Evolutionary conservation across 495 filamentous ascomycete genomes (phyloP).

Genomic region (Pseudevernia furfuracea): DNA sequence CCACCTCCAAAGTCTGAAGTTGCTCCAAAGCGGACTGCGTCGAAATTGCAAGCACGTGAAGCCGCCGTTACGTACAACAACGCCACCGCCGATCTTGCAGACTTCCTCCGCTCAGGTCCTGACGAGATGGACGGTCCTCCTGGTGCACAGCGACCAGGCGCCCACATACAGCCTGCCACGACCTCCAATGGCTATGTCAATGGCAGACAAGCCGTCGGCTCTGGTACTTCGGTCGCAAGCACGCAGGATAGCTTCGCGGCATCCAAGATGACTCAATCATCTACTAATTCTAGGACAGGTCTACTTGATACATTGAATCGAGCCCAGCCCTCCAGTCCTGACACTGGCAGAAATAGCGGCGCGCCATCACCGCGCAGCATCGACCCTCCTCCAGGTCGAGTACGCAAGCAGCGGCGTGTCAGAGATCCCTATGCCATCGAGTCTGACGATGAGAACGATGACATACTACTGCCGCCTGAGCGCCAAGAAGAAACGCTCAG

Average conservation of each 20-base stretch:
- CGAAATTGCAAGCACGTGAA: conserved; percentile 61
- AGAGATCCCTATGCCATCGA: conserved; percentile 92
- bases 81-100: conserved; percentile 76
- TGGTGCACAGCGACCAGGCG: conserved; percentile 73
- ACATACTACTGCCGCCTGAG: conserved; percentile 26
- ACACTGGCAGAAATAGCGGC: conserved; percentile 8
- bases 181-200: conserved; percentile 65
- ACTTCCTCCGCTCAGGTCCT: conserved; percentile 86
- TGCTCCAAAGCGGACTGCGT: conserved; percentile 24
- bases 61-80: conserved; percentile 53
- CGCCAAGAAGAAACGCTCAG: conserved; percentile 63
- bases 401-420: conserved; percentile 65
- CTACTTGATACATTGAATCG: conserved; percentile 41
- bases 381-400: conserved; percentile 31
- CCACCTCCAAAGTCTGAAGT: conserved; percentile 2
- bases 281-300: conserved; percentile 51
- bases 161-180: conserved; percentile 76
- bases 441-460: conserved; percentile 61
- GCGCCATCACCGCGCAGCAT: conserved; percentile 13
- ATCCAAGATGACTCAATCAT: conserved; percentile 42
- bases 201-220: conserved; percentile 25
- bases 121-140: conserved; percentile 47
- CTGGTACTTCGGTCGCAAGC: conserved; percentile 36
- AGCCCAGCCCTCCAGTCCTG: not conserved
- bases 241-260: conserved; percentile 38